Percentiles rank a stretch among this genome's conserved stretches.
Conservation (phyloP, 148 eudicot species). For the Spergularia marina region DNA sequence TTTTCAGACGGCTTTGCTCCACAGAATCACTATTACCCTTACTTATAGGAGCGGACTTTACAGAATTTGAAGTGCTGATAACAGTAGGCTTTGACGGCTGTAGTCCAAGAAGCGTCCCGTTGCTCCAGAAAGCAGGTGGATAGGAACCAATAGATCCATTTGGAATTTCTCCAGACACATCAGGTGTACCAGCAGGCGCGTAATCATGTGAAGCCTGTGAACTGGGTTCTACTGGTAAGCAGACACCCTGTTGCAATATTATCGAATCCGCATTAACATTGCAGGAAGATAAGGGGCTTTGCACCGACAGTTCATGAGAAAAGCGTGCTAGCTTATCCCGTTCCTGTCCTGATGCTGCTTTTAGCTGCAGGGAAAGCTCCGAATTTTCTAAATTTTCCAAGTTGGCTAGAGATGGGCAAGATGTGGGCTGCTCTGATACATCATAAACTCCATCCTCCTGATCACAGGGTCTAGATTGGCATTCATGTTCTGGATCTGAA, state of each 20-base stretch:
- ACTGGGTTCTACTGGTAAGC: constrained; percentile 30
- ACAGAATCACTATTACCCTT: constrained; percentile 13
- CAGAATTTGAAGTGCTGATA: constrained; percentile 33
- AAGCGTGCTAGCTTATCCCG: constrained; percentile 12
- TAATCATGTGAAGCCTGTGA: constrained; percentile 15
- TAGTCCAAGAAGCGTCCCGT: constrained; percentile 80
- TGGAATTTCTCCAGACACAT: constrained; percentile 31
- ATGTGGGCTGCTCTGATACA: neutral
- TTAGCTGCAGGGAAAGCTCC: constrained; percentile 6
- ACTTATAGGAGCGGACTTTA: constrained; percentile 23
- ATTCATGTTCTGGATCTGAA: constrained; percentile 27
- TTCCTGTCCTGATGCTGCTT: neutral
- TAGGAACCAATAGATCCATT: constrained; percentile 35
- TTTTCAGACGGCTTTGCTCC: constrained; percentile 22
- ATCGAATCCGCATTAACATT: constrained; percentile 3
- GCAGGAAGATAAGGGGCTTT: constrained; percentile 23
- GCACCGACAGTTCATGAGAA: constrained; percentile 26
- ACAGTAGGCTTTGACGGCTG: constrained; percentile 92
- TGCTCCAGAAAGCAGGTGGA: constrained; percentile 71
- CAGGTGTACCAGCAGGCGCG: constrained; percentile 1
- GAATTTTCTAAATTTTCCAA: constrained; percentile 20
- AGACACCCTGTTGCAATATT: constrained; percentile 26
- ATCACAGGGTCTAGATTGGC: constrained; percentile 16
- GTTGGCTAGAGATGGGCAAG: constrained; percentile 14
- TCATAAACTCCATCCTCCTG: constrained; percentile 17